Evolutionary conservation across 805 yeast species (phyloP).

Genomic region (Starmerella apis): DNA sequence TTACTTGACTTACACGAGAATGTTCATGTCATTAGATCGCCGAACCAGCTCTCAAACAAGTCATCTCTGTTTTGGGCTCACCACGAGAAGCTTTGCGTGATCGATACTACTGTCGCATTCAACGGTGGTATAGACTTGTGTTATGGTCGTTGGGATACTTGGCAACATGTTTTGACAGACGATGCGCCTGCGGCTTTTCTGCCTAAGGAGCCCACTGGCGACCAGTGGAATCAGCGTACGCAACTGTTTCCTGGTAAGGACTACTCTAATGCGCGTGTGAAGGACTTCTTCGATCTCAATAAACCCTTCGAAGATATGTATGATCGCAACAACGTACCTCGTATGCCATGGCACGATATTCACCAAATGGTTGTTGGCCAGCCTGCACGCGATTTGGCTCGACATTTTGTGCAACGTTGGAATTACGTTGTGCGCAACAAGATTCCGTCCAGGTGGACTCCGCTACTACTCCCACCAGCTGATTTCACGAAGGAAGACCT

Average conservation of each 20-base stretch:
- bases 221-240: slow-evolving; percentile 28
- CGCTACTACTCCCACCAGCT: slow-evolving; percentile 83
- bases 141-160: slow-evolving; percentile 92
- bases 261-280: slow-evolving; percentile 88
- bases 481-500: slow-evolving; percentile 70
- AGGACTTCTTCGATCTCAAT: slow-evolving; percentile 71
- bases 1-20: slow-evolving; percentile 74
- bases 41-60: slow-evolving; percentile 77
- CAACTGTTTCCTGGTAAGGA: slow-evolving; percentile 93
- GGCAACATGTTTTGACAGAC: slow-evolving; percentile 84
- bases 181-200: slow-evolving; percentile 42
- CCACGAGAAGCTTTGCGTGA: slow-evolving; percentile 81
- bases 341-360: slow-evolving; percentile 99
- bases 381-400: slow-evolving; percentile 79
- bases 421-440: slow-evolving; percentile 85
- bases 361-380: slow-evolving; percentile 94
- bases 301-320: slow-evolving; percentile 88
- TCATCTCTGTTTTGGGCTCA: slow-evolving; percentile 98
- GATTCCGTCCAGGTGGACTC: slow-evolving; percentile 88
- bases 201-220: slow-evolving; percentile 33
- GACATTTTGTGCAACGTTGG: slow-evolving; percentile 98
- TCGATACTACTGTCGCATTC: slow-evolving; percentile 82
- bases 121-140: slow-evolving; percentile 94
- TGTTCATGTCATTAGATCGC: slow-evolving; percentile 83
- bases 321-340: slow-evolving; percentile 65